A percentile compares a stretch with the other conserved stretches of the same genome.
These are phyloP conservation scores for Suhomyces anneliseae DNA, from an alignment of 1,139 yeast species.

Conservation along the genomic window DNA sequence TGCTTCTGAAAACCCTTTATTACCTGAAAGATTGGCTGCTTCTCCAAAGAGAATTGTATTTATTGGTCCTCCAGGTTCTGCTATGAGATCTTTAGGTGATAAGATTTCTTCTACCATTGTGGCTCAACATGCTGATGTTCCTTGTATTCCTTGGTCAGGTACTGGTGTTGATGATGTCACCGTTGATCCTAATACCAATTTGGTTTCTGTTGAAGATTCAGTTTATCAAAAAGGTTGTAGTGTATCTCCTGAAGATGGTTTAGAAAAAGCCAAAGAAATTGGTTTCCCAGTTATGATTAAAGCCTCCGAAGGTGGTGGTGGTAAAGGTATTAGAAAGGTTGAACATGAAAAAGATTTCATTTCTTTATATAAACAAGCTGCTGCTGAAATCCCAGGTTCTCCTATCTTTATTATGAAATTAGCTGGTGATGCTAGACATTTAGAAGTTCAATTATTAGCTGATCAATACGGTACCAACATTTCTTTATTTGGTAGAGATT, in stretches of 20 bases:
- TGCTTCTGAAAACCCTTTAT: constrained; percentile 93
- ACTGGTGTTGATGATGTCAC: constrained; percentile 86
- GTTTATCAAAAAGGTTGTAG: constrained; percentile 89
- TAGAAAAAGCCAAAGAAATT: constrained; percentile 74
- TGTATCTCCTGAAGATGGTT: constrained; percentile 81
- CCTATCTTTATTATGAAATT: constrained; percentile 93
- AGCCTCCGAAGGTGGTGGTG: constrained; percentile 99
- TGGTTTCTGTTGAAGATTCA: constrained; percentile 85
- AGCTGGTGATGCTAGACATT: constrained; percentile 94
- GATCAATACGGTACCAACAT: constrained; percentile 96
- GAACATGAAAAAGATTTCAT: constrained; percentile 72
- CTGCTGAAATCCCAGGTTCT: constrained; percentile 93
- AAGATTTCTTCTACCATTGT: constrained; percentile 96
- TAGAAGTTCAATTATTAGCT: constrained; percentile 91
- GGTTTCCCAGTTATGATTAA: constrained; percentile 97
- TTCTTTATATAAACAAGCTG: constrained; percentile 79
- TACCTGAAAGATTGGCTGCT: constrained; percentile 91
- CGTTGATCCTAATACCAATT: constrained; percentile 63
- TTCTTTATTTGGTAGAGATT: constrained; percentile 92
- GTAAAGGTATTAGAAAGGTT: constrained; percentile 95
- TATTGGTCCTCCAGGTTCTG: constrained; percentile 98
- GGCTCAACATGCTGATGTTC: constrained; percentile 96
- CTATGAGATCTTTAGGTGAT: constrained; percentile 99
- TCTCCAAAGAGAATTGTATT: constrained; percentile 86
- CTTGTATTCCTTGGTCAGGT: constrained; percentile 99